Base-by-base conservation (phyloP, 1,284 basidiomycete genomes). In the Trametes pubescens region DNA sequence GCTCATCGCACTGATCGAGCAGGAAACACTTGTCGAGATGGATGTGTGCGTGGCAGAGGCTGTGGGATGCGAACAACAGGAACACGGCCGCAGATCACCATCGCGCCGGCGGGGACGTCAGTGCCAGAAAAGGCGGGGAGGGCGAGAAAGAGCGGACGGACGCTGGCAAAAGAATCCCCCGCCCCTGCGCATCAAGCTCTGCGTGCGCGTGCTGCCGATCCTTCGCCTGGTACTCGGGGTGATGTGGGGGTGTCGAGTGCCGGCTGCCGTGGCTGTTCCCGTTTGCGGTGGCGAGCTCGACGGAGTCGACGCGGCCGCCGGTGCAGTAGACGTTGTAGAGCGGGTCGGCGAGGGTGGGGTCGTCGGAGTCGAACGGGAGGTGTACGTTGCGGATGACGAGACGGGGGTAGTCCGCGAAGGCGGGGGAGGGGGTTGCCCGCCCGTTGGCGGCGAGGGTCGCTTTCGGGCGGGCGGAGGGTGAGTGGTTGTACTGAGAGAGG, bases 1-100 rank as follows among this genome's bases (percentile, higher is more conserved):
- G 79, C 29, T 81, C 77, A 53, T 79, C 80, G 65, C 84, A 86
- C 71, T 80, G 77, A 62, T 83, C 82, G 58, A 89, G 77, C 57
- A 90, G 82, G 73, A 87, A 88, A 73, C 86, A 88, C 74, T 89
- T 88, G 77, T 90, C 88, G 18, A 89, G 79, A 73, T 89, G 87
- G 66, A 90, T 84, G 69, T 88, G 86, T 24, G 86, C 80, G 74
- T 89, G 87, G 69, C 86, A 87, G 52, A 88, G 73, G 53, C 86
- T 88, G 69, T 63, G 40, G 40, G 24, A 46, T 34, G 14, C 32
- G 16, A 49, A 32, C 18, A 37, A n/a, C 43, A 29, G 11, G 53
- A 40, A 52, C 62, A 35, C 22, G 47, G 43, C 22, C 29, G 32
- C 5, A 18, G 40, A 43, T 43, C 40, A 16, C 40, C 40, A 16